Evolutionary conservation across 768 basidiomycete species (phyloP).

Genomic region (Kwoniella mangroviensis): DNA sequence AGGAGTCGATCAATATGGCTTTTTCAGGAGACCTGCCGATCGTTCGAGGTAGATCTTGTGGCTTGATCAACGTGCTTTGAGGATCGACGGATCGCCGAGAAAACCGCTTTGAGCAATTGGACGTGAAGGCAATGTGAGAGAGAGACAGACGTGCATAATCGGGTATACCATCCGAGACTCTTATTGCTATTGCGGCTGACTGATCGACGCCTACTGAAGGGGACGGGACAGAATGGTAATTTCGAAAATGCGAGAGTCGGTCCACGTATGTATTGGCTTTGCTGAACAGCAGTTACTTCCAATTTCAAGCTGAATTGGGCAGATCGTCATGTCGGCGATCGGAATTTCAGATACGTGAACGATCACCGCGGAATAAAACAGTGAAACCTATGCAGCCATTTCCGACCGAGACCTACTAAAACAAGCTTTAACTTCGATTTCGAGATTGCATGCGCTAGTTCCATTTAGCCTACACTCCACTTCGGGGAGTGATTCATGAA

Average conservation of each 20-base stretch:
- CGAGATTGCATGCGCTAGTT: background rate
- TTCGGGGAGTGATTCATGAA: background rate
- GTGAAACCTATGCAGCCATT: background rate
- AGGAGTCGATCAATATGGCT: background rate
- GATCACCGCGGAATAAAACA: background rate
- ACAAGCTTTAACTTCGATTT: background rate
- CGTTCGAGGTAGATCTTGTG: background rate
- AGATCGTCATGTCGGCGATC: background rate
- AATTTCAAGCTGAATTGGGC: background rate
- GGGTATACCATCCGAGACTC: too few species aligned
- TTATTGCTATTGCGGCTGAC: background rate
- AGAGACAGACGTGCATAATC: too few species aligned
- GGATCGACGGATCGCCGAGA: background rate
- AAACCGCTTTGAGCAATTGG: background rate
- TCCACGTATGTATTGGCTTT: background rate
- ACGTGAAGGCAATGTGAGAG: background rate
- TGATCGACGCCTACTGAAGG: background rate
- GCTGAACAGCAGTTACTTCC: background rate
- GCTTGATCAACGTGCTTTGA: background rate
- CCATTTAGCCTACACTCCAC: background rate
- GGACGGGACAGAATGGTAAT: background rate
- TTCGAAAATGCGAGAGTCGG: background rate
- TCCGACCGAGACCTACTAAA: background rate
- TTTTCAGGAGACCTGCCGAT: background rate
- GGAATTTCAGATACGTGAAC: background rate